Base-by-base conservation (phyloP, 805 yeast species). In the Saturnispora diversa region DNA sequence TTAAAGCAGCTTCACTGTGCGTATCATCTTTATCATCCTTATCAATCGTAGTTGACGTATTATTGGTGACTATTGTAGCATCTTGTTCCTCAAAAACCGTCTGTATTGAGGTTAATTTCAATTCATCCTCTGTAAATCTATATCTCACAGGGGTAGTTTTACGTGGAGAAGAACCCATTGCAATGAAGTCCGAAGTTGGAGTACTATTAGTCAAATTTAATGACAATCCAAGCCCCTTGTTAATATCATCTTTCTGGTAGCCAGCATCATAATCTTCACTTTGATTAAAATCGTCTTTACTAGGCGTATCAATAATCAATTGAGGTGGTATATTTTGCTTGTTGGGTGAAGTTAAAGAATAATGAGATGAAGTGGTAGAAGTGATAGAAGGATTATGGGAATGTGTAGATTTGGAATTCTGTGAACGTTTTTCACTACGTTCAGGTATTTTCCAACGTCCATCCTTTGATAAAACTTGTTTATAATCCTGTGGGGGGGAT, bases 81-180 rank as follows among this genome's bases (percentile, higher is more conserved):
- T 22, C 11, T 11, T 25, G 33, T 10, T 30, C 33, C 12, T 38
- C 42, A 21, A 44, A 21, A 1, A 47, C 41, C 6, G 44, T 42
- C 21, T 43, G 35, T 41, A 48, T 44, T 21, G 47, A 40, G 38
- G 45, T 48, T 48, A 55, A 56, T n/a, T 47, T 46, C 24, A 59
- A 48, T 13, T 57, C 58, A 25, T 57, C 60, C 5, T 44, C 50
- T 11, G 38, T 44, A n/a, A 33, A 41, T 7, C 33, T 40, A 20
- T 23, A 46, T 31, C 52, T 43, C 21, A 44, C 51, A 3, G 62
- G 59, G 3, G 62, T 55, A 2, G 39, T 38, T 34, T 37, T 56
- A 30, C 64, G 42, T 15, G 64, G 64, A 11, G 63, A 56, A 15
- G 63, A 59, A 3, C 62, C 62, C 28, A 37, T 15, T 4, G 39